Evolutionary conservation across 129 eudicot species (phyloP).

Genomic region (Glebionis coronaria): DNA sequence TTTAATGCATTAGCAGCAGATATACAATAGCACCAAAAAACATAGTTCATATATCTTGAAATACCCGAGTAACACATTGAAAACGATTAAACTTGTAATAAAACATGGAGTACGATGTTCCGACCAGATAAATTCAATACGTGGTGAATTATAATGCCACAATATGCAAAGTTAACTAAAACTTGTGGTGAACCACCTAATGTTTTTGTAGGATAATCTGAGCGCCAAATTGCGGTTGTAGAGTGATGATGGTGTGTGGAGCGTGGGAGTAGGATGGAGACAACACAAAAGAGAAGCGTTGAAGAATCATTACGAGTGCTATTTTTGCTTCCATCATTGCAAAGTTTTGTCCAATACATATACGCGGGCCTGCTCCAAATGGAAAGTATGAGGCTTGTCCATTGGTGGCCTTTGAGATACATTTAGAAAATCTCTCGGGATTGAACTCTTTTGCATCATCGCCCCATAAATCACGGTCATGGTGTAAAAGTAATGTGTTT

Average conservation of each 20-base stretch:
- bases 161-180: background rate
- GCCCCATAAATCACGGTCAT: slow-evolving; percentile 17
- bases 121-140: background rate
- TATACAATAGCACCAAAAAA: too few species aligned
- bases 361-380: slow-evolving; percentile 20
- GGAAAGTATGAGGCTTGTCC: slow-evolving; percentile 14
- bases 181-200: background rate
- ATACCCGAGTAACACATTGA: too few species aligned
- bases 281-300: slow-evolving; percentile 23
- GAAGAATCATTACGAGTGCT: slow-evolving; percentile 31
- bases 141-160: background rate
- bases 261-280: slow-evolving; percentile 33
- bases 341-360: slow-evolving; percentile 21
- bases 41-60: too few species aligned
- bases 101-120: background rate
- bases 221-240: slow-evolving; percentile 28
- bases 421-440: slow-evolving; percentile 16
- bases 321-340: slow-evolving; percentile 31
- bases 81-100: too few species aligned
- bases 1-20: too few species aligned
- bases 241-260: slow-evolving; percentile 17
- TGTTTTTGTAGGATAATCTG: slow-evolving; percentile 15
- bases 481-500: slow-evolving; percentile 14
- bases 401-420: slow-evolving; percentile 9
- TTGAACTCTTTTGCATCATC: slow-evolving; percentile 10